Evolutionary conservation across 192 early-diverging fungal species (phyloP).

Genomic region (Backusella morwellensis): DNA sequence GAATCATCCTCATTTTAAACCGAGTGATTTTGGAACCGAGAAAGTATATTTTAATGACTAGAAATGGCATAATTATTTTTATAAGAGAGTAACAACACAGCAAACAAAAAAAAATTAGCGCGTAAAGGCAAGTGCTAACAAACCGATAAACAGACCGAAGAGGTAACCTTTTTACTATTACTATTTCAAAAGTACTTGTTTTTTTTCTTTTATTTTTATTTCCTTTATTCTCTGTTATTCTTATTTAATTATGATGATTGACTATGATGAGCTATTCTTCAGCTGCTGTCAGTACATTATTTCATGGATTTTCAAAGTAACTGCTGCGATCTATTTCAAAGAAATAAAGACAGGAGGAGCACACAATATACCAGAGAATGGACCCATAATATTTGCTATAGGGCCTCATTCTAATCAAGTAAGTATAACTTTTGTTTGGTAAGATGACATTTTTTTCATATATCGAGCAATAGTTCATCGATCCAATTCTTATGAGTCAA

Average conservation of each 20-base stretch:
- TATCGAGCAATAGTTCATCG: constrained; percentile 72
- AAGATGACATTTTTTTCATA: neutral
- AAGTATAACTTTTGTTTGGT: neutral
- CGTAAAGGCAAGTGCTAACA: neutral
- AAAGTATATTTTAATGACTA: neutral
- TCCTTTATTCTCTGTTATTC: neutral
- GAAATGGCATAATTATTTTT: constrained; percentile 6
- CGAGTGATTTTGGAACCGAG: neutral
- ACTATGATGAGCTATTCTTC: neutral
- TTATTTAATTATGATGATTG: neutral
- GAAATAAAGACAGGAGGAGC: constrained; percentile 82
- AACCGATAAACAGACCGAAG: neutral
- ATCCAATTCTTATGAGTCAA: constrained; percentile 85
- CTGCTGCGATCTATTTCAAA: constrained; percentile 82
- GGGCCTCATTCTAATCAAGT: constrained; percentile 78
- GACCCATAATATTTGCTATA: constrained; percentile 93
- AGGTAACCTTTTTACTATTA: neutral
- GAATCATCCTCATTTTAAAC: neutral
- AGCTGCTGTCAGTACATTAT: constrained; percentile 59
- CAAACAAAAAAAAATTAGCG: neutral
- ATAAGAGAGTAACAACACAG: neutral
- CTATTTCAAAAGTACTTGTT: neutral
- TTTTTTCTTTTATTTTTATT: neutral
- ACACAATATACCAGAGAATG: constrained; percentile 78
- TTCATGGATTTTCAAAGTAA: constrained; percentile 61